Conservation (phyloP, 2,329 filamentous ascomycete genomes). For the Colletotrichum sp. region DNA sequence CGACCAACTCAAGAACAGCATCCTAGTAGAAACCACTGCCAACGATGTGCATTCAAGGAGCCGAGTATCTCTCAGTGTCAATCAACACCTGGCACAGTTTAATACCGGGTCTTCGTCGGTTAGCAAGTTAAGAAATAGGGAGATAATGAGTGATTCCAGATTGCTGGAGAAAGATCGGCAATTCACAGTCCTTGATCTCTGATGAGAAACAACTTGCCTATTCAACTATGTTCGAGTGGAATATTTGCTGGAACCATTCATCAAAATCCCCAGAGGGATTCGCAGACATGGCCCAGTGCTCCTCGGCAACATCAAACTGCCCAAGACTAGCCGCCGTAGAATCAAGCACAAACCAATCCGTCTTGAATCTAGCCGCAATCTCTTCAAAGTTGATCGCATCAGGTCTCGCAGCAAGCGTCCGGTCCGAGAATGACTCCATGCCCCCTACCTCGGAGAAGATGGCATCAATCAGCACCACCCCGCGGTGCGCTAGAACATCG, state of each 20-base stretch:
- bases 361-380: neutral
- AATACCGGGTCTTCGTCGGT: neutral
- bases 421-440: neutral
- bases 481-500: neutral
- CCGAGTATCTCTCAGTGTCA: neutral
- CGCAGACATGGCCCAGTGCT: neutral
- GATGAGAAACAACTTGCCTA: neutral
- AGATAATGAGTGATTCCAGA: neutral
- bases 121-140: neutral
- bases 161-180: neutral
- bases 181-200: neutral
- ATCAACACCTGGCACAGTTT: neutral
- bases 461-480: neutral
- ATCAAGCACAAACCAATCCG: neutral
- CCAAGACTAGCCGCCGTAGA: neutral
- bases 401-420: neutral
- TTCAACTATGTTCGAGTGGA: neutral
- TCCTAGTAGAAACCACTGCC: neutral
- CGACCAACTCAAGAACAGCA: neutral
- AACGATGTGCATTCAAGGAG: neutral
- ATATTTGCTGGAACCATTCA: neutral
- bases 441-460: neutral
- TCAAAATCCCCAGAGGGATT: neutral
- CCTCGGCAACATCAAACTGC: neutral
- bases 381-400: neutral